phyloP scores from a whole-genome alignment of 2,329 filamentous ascomycete species.

The Furcasterigmium furcatum region DNA sequence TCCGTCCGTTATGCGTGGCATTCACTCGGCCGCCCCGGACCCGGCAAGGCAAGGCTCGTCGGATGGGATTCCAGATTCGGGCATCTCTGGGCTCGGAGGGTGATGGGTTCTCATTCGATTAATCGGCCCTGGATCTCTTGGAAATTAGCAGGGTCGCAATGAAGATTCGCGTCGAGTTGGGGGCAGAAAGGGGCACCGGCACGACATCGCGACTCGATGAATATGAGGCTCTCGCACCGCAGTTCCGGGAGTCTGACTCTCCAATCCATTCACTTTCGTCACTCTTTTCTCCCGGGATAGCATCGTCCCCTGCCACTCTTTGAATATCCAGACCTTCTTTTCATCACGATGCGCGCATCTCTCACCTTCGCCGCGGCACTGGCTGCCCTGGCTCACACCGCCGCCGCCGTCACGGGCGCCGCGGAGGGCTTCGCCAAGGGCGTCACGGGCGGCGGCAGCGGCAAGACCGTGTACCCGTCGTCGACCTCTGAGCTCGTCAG shows the following conservation, averaged over 20 bases:
- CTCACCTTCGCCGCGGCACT: constrained; percentile 4
- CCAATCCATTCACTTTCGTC: background rate
- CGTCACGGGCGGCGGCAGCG: constrained; percentile 58
- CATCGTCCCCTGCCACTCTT: background rate
- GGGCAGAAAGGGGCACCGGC: too few relatives aligned
- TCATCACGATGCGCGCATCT: background rate
- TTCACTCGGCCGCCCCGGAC: too few relatives aligned
- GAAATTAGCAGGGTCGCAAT: too few relatives aligned
- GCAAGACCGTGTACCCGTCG: constrained; percentile 48
- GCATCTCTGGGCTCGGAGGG: too few relatives aligned
- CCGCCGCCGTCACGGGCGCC: constrained; percentile 26
- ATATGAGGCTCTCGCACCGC: background rate
- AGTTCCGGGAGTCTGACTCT: background rate
- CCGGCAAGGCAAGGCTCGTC: too few relatives aligned
- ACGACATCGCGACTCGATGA: too few relatives aligned
- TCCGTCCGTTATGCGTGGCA: too few relatives aligned
- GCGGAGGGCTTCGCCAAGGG: constrained; percentile 42
- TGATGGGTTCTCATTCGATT: too few relatives aligned
- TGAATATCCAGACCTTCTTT: too few relatives aligned
- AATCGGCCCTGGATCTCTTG: too few relatives aligned
- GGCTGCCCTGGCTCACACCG: constrained; percentile 9
- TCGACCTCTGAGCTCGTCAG: constrained; percentile 53
- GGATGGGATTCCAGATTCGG: too few relatives aligned
- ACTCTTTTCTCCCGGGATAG: background rate
- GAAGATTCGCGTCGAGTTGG: too few relatives aligned